Conservation (phyloP, 305 asterid species). For the Striga hermonthica region DNA sequence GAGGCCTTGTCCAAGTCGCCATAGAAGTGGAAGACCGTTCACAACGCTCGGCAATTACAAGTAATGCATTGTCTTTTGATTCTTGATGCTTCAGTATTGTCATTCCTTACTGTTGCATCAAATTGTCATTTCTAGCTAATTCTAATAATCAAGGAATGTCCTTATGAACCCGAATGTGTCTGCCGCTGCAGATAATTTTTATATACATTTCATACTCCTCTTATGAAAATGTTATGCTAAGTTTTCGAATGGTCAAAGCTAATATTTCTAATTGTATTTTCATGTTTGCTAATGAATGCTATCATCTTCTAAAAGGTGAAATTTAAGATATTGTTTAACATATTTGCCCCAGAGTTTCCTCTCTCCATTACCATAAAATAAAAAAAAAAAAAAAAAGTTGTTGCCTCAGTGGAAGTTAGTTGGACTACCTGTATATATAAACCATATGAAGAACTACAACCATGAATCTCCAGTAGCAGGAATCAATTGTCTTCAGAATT, state of each 20-base stretch:
- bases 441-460: constrained; percentile 2
- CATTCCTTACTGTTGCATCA: constrained; percentile 17
- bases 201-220: background rate
- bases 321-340: background rate
- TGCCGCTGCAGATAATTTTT: background rate
- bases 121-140: constrained; percentile 13
- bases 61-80: constrained; percentile 42
- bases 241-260: background rate
- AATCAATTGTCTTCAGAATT: background rate
- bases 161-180: background rate
- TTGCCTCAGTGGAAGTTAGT: constrained; percentile 8
- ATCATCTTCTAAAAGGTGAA: constrained; percentile 5
- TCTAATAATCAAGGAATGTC: constrained; percentile 9
- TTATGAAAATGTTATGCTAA: background rate
- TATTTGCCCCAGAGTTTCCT: background rate
- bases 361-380: background rate
- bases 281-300: background rate
- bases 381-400: too few relatives aligned
- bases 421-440: constrained; percentile 1
- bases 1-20: constrained; percentile 97
- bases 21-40: constrained; percentile 99
- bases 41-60: constrained; percentile 91
- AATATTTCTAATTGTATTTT: background rate
- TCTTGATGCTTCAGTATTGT: constrained; percentile 17
- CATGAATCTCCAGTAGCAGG: background rate